These are phyloP conservation scores for Trichoderma gracile DNA, from an alignment of 2,329 filamentous ascomycete genomes.

Conservation along the genomic window DNA sequence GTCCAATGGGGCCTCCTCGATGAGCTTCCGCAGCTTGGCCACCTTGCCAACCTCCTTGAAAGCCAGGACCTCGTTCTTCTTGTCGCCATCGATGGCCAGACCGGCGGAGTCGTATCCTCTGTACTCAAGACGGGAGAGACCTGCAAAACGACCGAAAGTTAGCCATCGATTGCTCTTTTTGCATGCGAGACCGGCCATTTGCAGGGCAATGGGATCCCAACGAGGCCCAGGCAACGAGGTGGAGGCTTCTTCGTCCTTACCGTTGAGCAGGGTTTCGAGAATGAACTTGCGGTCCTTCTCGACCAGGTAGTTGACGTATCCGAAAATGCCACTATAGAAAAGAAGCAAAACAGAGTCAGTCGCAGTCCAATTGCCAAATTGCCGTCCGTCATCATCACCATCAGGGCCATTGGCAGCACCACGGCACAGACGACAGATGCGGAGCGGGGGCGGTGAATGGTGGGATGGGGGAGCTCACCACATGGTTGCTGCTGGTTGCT, in stretches of 20 bases:
- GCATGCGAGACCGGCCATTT: background rate
- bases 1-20: slow-evolving; percentile 80
- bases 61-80: slow-evolving; percentile 95
- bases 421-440: background rate
- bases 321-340: slow-evolving; percentile 78
- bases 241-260: slow-evolving; percentile 51
- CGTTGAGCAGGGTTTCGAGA: slow-evolving; percentile 93
- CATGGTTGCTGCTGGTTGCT: slow-evolving; percentile 28
- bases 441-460: slow-evolving; percentile 28
- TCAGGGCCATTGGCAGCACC: background rate
- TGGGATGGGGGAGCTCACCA: slow-evolving; percentile 30
- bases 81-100: slow-evolving; percentile 93
- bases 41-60: slow-evolving; percentile 99
- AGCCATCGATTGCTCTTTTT: slow-evolving; percentile 22
- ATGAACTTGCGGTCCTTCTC: slow-evolving; percentile 98
- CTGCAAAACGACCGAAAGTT: slow-evolving; percentile 48
- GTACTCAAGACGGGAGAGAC: slow-evolving; percentile 94
- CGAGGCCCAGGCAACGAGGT: background rate
- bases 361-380: slow-evolving; percentile 23
- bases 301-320: slow-evolving; percentile 98
- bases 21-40: slow-evolving; percentile 90
- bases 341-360: slow-evolving; percentile 34
- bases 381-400: background rate
- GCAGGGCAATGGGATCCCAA: background rate
- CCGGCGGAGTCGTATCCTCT: slow-evolving; percentile 98